Evolutionary conservation across 306 rosid genomes (phyloP).

Genomic region (Benincasa hispida): DNA sequence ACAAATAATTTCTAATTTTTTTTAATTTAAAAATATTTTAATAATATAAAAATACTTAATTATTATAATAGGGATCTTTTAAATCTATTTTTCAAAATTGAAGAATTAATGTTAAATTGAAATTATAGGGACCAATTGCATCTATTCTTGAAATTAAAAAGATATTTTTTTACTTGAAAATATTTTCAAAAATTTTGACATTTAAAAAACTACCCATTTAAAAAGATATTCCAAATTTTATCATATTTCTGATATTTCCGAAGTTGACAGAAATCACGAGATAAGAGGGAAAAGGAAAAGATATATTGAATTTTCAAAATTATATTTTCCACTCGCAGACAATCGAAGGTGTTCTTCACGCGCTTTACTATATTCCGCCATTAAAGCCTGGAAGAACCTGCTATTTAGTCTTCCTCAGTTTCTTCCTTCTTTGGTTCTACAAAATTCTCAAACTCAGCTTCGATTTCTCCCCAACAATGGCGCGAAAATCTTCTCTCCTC

Average conservation of each 20-base stretch:
- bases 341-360: background rate
- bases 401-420: background rate
- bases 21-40: too few species aligned
- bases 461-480: constrained; percentile 15
- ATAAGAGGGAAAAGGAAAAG: background rate
- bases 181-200: too few species aligned
- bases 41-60: too few species aligned
- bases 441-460: background rate
- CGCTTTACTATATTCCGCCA: background rate
- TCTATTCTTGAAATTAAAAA: too few species aligned
- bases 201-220: too few species aligned
- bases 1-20: too few species aligned
- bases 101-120: too few species aligned
- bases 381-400: background rate
- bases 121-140: too few species aligned
- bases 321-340: background rate
- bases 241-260: background rate
- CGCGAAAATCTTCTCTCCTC: constrained; percentile 43
- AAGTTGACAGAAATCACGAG: background rate
- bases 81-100: too few species aligned
- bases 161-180: too few species aligned
- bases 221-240: too few species aligned
- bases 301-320: background rate
- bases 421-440: background rate
- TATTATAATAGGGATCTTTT: too few species aligned